Base-by-base conservation (phyloP, 768 basidiomycete genomes). In the Boletus pseudo-olivaceus region DNA sequence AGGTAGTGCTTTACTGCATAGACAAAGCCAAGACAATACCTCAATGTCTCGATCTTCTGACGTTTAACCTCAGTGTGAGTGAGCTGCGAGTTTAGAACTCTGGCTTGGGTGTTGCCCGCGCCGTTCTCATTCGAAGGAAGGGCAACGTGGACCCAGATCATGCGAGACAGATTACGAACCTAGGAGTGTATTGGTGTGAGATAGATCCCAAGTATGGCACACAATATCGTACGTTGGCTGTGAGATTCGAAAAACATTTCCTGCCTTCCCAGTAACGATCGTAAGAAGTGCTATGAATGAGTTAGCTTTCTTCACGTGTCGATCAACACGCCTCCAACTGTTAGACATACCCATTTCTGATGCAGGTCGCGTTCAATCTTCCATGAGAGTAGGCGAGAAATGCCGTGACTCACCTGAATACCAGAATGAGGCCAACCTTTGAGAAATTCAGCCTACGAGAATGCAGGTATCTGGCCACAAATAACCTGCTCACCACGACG, bases 221-320 rank as follows among this genome's bases (percentile, higher is more conserved):
- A 6, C 42, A 15, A 47, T 32, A 9, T 50, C 71, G 47, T 62
- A 82, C 82, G 64, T 86, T 84, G 14, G 90, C 80, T 11, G 80
- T 82, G 52, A 95, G 67, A 8, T 82, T 62, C 0, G 87, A 84
- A 64, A 94, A 94, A 40, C 84, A 82, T 69, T 90, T 96, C 59
- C 94, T 78, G 45, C 93, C 94, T 74, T 94, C 93, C 79, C 85
- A 90, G 63, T 85, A 92, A 33, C 90, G 84, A 62, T 93, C 89
- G 61, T 92, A 93, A 8, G 89, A 91, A 23, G 89, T 92, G 48
- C 86, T 90, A 53, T 59, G 49, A 57, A 27, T 17, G 42, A 17
- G 14, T 57, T 33, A 56, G 29, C 9, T 19, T 15, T 41, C 39
- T 20, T 39, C 38, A 37, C 5, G 29, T 44, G 11, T 49, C 27